Base-by-base conservation (phyloP, 306 rosid species). In the Prunus fruticosa region DNA sequence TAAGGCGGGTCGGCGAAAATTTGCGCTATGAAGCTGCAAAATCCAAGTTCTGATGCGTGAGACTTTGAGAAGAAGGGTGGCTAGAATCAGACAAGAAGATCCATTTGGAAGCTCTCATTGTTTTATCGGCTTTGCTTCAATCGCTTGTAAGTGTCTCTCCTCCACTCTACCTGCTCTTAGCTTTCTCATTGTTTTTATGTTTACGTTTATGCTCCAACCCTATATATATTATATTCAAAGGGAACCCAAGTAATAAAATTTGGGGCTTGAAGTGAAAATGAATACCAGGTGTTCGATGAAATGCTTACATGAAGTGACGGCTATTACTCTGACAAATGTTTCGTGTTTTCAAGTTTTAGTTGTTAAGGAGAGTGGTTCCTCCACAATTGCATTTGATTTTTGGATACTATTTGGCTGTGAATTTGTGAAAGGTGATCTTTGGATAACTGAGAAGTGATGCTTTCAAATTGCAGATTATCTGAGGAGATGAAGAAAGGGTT, bases 401-500 rank as follows among this genome's bases (percentile, higher is more conserved):
- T 32, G 30, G 30, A 11, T 16, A 52, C 20, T 38, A 34, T 53
- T 34, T 3, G 19, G 34, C 3, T 22, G 38, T 20, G 75, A 34
- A 71, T n/a, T 70, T 70, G 49, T 60, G 34, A 25, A 23, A 60
- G 34, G 64, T 25, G 34, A 12, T 22, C 16, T 60, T 60, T 23
- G 30, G 34, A 56, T 58, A 22, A 6, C 12, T 62, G 67, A 62
- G 10, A 62, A 18, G 49, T 50, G 30, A 30, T n/a, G 20, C 11
- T 72, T 4, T 13, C 13, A 19, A 64, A 19, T 80, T 71, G 76
- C 51, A 67, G 70, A 49, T 79, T 76, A 38, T 23, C 5, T 15
- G 81, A 76, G 64, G 53, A 32, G 67, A 95, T 95, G 99, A 95
- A 84, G 93, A 95, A 95, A 84, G 99, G 97, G 11, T 3, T 86